phyloP scores from a whole-genome alignment of 2,329 filamentous ascomycete genomes.

The Davidsoniella virescens region DNA sequence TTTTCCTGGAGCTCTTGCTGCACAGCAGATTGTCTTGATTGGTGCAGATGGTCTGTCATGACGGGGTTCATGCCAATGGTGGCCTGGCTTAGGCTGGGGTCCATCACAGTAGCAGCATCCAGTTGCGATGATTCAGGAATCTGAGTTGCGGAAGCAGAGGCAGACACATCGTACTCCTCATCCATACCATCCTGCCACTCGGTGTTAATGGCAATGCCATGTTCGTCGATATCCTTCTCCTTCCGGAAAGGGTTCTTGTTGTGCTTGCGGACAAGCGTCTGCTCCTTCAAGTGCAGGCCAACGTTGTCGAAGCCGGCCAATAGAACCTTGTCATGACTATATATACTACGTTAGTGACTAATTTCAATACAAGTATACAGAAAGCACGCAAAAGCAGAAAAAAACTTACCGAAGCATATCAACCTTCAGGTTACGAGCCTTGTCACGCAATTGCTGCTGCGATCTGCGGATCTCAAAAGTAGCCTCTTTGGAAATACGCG shows the following conservation, averaged over 20 bases:
- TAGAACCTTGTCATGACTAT: slow-evolving; percentile 25
- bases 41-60: not conserved
- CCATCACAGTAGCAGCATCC: slow-evolving; percentile 10
- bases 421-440: slow-evolving; percentile 40
- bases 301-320: slow-evolving; percentile 35
- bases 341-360: not conserved
- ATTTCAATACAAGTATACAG: not conserved
- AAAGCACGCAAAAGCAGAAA: not conserved
- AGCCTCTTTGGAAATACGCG: slow-evolving; percentile 12
- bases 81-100: slow-evolving; percentile 9
- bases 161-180: slow-evolving; percentile 9
- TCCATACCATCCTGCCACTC: slow-evolving; percentile 12
- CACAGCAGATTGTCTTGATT: not conserved
- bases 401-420: slow-evolving; percentile 28
- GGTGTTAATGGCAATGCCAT: slow-evolving; percentile 26
- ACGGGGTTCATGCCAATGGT: slow-evolving; percentile 5
- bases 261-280: slow-evolving; percentile 22
- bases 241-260: slow-evolving; percentile 34
- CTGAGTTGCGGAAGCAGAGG: not conserved
- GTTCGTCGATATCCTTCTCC: slow-evolving; percentile 29
- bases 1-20: slow-evolving; percentile 9
- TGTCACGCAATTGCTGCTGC: slow-evolving; percentile 41
- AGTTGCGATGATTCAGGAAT: not conserved
- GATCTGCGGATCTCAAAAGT: slow-evolving; percentile 22
- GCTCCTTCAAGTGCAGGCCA: slow-evolving; percentile 34